Conservation (phyloP, 208 protist genomes). For the Leishmania martiniquensis region DNA sequence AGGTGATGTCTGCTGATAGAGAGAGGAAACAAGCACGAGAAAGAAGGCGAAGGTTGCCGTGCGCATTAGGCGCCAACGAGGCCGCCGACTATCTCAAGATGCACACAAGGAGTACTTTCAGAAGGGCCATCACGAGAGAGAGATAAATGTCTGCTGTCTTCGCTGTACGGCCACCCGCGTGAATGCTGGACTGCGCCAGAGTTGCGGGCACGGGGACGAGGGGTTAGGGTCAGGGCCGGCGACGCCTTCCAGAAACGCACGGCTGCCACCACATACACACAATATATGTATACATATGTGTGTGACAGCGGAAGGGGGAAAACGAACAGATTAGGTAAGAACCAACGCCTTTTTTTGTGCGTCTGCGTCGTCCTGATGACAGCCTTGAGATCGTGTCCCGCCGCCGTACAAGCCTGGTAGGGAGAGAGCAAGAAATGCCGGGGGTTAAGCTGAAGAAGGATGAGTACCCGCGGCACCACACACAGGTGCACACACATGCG, state of each 20-base stretch:
- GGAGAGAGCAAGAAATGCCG: background rate
- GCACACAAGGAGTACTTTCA: too few relatives aligned
- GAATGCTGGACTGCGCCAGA: background rate
- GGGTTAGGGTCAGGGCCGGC: background rate
- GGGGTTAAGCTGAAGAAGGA: background rate
- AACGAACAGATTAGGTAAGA: too few relatives aligned
- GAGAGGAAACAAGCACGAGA: too few relatives aligned
- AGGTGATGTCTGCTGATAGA: too few relatives aligned
- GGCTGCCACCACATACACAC: background rate
- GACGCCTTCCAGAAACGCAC: background rate
- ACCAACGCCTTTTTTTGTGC: background rate
- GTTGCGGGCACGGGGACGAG: background rate
- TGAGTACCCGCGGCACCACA: background rate
- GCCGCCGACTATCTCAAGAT: too few relatives aligned
- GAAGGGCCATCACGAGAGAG: too few relatives aligned
- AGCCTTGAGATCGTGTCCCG: constrained; percentile 6
- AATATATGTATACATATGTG: constrained; percentile 24
- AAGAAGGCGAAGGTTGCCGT: too few relatives aligned
- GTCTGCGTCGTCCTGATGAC: background rate
- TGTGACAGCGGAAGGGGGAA: too few relatives aligned
- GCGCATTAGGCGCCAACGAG: too few relatives aligned
- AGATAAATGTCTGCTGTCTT: background rate
- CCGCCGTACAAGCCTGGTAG: background rate
- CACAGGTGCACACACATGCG: background rate
- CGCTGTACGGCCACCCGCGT: background rate